Percentiles rank a stretch among this genome's conserved stretches.
Conservation (phyloP, 2,329 filamentous ascomycete species). For the Colletotrichum endophyticum region DNA sequence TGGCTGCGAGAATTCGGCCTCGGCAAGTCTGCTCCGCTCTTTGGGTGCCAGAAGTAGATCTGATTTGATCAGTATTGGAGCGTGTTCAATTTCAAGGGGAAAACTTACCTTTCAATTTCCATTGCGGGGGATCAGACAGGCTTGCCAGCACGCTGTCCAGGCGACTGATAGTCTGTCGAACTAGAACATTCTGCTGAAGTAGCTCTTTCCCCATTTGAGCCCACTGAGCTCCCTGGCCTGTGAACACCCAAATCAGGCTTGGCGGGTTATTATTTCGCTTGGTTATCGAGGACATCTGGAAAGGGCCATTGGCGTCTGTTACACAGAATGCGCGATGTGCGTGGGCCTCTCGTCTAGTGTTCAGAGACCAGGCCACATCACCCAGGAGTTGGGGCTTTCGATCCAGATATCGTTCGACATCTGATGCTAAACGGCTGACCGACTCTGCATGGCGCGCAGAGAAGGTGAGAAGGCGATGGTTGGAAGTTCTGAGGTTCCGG, state of each 20-base stretch:
- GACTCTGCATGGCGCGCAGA: background rate
- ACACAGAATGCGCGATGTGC: slow-evolving; percentile 22
- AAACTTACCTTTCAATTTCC: slow-evolving; percentile 19
- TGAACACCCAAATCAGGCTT: slow-evolving; percentile 17
- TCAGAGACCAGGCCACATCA: slow-evolving; percentile 24
- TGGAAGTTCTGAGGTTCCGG: too few relatives aligned
- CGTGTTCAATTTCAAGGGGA: background rate
- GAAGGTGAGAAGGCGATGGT: background rate
- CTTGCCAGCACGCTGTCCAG: slow-evolving; percentile 14
- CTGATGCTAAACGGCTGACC: background rate
- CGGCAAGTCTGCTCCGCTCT: background rate
- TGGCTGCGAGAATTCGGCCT: slow-evolving; percentile 49
- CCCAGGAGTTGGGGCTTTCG: background rate
- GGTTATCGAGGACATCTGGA: slow-evolving; percentile 20
- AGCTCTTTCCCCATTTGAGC: slow-evolving; percentile 22
- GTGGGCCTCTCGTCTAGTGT: slow-evolving; percentile 17
- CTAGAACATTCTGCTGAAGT: background rate
- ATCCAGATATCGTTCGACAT: background rate
- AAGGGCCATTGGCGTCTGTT: background rate
- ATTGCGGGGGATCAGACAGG: background rate
- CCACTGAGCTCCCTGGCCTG: slow-evolving; percentile 24
- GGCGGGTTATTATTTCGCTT: background rate
- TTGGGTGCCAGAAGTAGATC: slow-evolving; percentile 9
- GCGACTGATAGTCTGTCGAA: slow-evolving; percentile 8
- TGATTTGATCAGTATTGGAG: background rate